Evolutionary conservation across 1,284 basidiomycete species (phyloP), one percentile per base, ranked within the genome.

Genomic region (Malassezia vespertilionis): DNA sequence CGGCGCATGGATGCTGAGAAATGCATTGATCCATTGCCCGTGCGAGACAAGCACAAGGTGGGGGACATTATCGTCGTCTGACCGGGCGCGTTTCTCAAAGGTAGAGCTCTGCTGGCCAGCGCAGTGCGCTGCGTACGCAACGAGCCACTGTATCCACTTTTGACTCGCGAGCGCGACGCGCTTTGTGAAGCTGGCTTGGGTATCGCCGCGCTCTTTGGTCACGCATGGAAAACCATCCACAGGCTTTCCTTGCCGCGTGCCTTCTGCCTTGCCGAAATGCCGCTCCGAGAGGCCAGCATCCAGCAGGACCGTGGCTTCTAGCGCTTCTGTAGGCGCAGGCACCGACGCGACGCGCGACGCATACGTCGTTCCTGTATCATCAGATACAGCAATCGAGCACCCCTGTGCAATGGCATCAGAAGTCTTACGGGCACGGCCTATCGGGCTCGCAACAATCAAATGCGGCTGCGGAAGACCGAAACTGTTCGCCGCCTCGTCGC

Each of bases 11-110:
- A 12, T 21, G 9, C 18, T 17, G 4, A 67, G 47, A 21, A 63
- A 65, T 9, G 56, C 51, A 3, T 60, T 57, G 47, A 67, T 60
- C 61, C 60, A 62, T 49, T 63, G 58, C 18, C 63, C 65, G 50
- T 67, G 65, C 12, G 56, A 54, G 12, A 67, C 61, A 5, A 65
- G 30, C 2, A 67, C 56, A 4, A 62, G 48, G 31, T 63, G 63
- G 10, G 63, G 57, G 2, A 38, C 21, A 1, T 27, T 17, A 2
- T 4, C 31, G 11, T 18, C 9, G 17, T 12, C 4, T 6, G 18
- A 12, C 3, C 18, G 4, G 33, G 18, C 18, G 17, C 17, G 3
- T n/a, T n/a, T n/a, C n/a, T n/a, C n/a, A n/a, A n/a, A n/a, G n/a
- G n/a, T n/a, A n/a, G n/a, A 18, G 33, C 33, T 4, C 15, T 18